Conservation (phyloP, 2,329 filamentous ascomycete species). For the Microcyclosporella mali region DNA sequence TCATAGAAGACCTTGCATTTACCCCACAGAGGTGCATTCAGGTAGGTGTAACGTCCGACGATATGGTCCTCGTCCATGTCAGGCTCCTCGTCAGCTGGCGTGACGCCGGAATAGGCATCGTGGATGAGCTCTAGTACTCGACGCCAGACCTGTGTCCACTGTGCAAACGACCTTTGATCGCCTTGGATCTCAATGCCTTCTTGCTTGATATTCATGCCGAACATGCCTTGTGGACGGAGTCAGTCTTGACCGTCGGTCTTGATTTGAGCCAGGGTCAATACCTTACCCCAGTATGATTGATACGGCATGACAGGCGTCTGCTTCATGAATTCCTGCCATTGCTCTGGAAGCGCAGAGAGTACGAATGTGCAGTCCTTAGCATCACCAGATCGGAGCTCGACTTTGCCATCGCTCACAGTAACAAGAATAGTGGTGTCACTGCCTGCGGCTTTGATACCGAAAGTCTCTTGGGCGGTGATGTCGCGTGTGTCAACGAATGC, state of each 20-base stretch:
- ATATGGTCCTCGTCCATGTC: conserved; percentile 40
- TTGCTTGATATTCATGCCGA: conserved; percentile 45
- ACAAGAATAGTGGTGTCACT: conserved; percentile 25
- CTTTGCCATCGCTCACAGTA: conserved; percentile 27
- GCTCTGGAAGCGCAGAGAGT: conserved; percentile 39
- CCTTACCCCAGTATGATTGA: conserved; percentile 43
- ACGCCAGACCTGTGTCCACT: conserved; percentile 44
- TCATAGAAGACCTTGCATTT: conserved; percentile 48
- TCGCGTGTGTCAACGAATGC: conserved; percentile 29
- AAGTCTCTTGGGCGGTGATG: conserved; percentile 25
- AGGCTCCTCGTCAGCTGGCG: conserved; percentile 36
- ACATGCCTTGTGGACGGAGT: conserved; percentile 22
- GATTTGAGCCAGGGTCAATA: not conserved
- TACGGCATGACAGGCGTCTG: conserved; percentile 39
- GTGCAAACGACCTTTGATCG: conserved; percentile 40
- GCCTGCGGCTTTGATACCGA: conserved; percentile 30
- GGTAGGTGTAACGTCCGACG: conserved; percentile 43
- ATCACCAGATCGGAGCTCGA: conserved; percentile 21
- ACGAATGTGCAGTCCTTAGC: conserved; percentile 30
- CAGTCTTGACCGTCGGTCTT: not conserved
- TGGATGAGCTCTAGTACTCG: conserved; percentile 45
- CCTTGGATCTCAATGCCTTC: conserved; percentile 44
- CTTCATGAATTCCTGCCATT: conserved; percentile 44
- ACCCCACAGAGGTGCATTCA: conserved; percentile 43
- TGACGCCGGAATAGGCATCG: conserved; percentile 43